These are phyloP conservation scores for Puccinia novopanici DNA, from an alignment of 1,284 basidiomycete genomes.

Conservation along the genomic window DNA sequence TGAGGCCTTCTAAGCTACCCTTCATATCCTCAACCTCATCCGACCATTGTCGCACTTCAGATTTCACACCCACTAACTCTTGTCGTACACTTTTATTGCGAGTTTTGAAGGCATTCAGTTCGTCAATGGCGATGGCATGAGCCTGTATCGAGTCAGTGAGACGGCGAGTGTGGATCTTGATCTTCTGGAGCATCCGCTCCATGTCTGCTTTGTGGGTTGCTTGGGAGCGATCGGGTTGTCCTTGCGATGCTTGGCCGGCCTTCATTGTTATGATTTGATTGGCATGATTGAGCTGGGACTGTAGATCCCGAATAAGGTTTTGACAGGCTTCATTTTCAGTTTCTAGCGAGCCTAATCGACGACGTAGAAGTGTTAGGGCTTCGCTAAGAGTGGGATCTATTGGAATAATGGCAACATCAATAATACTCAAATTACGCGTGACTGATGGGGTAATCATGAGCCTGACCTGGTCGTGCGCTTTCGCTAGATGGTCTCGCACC, in stretches of 20 bases:
- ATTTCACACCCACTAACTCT: conserved; percentile 30
- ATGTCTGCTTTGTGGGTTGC: neutral
- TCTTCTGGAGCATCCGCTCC: conserved; percentile 38
- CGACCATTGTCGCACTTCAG: conserved; percentile 34
- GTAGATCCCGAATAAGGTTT: conserved; percentile 32
- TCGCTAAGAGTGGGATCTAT: conserved; percentile 42
- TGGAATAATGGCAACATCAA: neutral
- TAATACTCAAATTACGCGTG: neutral
- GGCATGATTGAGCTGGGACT: conserved; percentile 19
- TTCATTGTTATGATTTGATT: neutral
- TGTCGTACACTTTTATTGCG: conserved; percentile 23
- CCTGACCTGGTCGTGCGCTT: conserved; percentile 34
- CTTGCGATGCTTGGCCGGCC: neutral
- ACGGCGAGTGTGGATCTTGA: conserved; percentile 18
- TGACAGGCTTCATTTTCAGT: conserved; percentile 38
- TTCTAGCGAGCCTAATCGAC: conserved; percentile 29
- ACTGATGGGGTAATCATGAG: neutral
- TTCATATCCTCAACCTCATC: conserved; percentile 41
- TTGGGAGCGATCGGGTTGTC: neutral
- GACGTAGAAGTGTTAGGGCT: conserved; percentile 28
- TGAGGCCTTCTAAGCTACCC: conserved; percentile 34
- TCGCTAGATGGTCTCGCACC: neutral
- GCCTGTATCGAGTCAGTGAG: conserved; percentile 38
- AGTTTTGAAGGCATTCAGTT: conserved; percentile 32
- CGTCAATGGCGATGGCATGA: conserved; percentile 44